These are phyloP conservation scores for Suillus americanus DNA, from an alignment of 768 basidiomycete genomes.

Conservation along the genomic window DNA sequence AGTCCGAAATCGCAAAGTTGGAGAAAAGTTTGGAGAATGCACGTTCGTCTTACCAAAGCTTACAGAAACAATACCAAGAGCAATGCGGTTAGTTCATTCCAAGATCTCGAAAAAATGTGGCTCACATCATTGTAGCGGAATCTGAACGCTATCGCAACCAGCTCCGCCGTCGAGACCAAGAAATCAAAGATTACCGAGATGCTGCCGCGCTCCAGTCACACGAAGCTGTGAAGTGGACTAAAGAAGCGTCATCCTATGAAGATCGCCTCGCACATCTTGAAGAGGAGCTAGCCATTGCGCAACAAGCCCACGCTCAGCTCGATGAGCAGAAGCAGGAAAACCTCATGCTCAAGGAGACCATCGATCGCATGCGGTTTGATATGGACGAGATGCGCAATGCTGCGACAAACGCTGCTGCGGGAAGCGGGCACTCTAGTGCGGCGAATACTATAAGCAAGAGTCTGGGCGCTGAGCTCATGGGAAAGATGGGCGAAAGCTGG, in stretches of 20 bases:
- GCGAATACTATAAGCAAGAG: slow-evolving; percentile 67
- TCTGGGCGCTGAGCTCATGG: slow-evolving; percentile 69
- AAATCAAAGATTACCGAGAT: slow-evolving; percentile 66
- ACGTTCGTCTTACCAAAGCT: slow-evolving; percentile 66
- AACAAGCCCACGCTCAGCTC: slow-evolving; percentile 69
- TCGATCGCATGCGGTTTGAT: slow-evolving; percentile 91
- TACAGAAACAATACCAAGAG: slow-evolving; percentile 88
- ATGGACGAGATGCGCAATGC: slow-evolving; percentile 84
- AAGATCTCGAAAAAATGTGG: not conserved
- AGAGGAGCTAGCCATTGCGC: slow-evolving; percentile 64
- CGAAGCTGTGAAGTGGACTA: slow-evolving; percentile 64
- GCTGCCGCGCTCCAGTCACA: slow-evolving; percentile 56
- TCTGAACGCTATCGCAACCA: slow-evolving; percentile 79
- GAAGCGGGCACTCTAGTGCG: slow-evolving; percentile 48
- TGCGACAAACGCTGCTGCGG: slow-evolving; percentile 35
- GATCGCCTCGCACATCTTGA: slow-evolving; percentile 71
- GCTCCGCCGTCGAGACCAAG: slow-evolving; percentile 73
- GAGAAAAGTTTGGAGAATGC: slow-evolving; percentile 74
- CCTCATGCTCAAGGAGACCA: slow-evolving; percentile 89
- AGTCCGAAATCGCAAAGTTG: slow-evolving; percentile 77
- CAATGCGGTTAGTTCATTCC: slow-evolving; percentile 63
- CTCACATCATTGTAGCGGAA: slow-evolving; percentile 43
- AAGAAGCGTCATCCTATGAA: slow-evolving; percentile 72
- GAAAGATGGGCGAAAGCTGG: slow-evolving; percentile 54
- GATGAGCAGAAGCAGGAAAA: slow-evolving; percentile 97